Conservation (phyloP, 1,139 yeast species). For the Spencermartinsiella ligniputridi region DNA sequence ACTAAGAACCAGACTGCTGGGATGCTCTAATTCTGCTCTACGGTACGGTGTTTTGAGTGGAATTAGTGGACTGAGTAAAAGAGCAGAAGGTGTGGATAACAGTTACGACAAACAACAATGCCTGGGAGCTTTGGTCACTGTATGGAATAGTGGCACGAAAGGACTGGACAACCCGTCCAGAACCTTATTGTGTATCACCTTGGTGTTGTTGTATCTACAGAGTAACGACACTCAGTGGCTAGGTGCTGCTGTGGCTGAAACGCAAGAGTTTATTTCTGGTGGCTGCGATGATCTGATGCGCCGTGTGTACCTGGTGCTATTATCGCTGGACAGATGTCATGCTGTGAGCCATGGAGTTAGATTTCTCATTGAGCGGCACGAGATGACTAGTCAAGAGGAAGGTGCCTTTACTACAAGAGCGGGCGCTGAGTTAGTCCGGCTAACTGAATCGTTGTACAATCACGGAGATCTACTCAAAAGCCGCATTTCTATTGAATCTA, state of each 20-base stretch:
- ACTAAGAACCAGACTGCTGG: conserved; percentile 29
- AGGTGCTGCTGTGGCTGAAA: conserved; percentile 20
- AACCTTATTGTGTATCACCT: conserved; percentile 30
- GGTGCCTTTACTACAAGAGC: not conserved
- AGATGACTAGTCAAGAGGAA: not conserved
- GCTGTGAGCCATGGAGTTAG: not conserved
- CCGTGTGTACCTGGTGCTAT: not conserved
- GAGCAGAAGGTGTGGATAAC: not conserved
- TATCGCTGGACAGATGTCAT: not conserved
- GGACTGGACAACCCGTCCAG: conserved; percentile 17
- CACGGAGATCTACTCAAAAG: not conserved
- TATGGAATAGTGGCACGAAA: not conserved
- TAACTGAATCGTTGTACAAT: not conserved
- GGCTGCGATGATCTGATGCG: not conserved
- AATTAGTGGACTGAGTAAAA: conserved; percentile 19
- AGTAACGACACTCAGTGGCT: conserved; percentile 36
- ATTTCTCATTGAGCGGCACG: not conserved
- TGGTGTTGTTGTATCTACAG: conserved; percentile 34
- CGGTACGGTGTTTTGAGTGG: conserved; percentile 23
- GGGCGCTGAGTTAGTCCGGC: not conserved
- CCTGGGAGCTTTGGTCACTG: not conserved
- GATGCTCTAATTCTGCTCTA: conserved; percentile 22
- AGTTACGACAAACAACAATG: not conserved
- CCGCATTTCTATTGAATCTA: conserved; percentile 16
- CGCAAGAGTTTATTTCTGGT: not conserved